Evolutionary conservation across 1,139 yeast species (phyloP), one percentile per base, ranked within the genome.

Genomic region (Yamadazyma friedrichii): DNA sequence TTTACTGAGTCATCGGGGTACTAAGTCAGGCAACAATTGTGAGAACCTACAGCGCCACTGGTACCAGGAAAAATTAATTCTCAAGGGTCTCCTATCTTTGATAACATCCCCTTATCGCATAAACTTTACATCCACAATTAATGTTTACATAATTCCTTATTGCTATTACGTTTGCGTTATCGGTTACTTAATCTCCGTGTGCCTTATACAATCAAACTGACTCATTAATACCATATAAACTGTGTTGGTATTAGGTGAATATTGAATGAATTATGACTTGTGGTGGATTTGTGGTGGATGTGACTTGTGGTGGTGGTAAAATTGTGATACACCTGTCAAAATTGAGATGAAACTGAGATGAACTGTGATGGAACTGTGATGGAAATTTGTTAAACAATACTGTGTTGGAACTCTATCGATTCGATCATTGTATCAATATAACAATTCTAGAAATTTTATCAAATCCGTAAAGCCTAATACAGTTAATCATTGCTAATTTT

Each of bases 401-500:
- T 20, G 8, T 20, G 8, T 20, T 20, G 8, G 24, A 20, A 20
- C 8, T 20, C 24, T 8, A 20, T 20, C 24, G 24, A 20, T 6
- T 8, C 8, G 8, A 20, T 20, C 8, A 20, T 6, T 38, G 36
- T 15, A 42, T 32, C 27, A 62, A 52, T 6, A 60, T 48, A 25
- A 64, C 43, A 6, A 61, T 42, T 13, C 55, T 50, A 35, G 51
- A 20, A 20, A 20, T 20, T 20, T 53, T 54, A 12, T 61, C 61
- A n/a, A 62, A 40, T 0, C 81, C 81, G 28, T 72, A 58, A 20
- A 74, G 42, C 35, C 82, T 57, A 2, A 75, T 56, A 25, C 66
- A 59, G 42, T 76, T 71, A 11, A 74, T 46, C 2, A 70, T 56
- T 1, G 59, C 51, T 10, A 56, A 52, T 44, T 66, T 63, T 16